These are phyloP conservation scores for Ocimum tenuiflorum DNA, from an alignment of 257 asterid species.

Conservation along the genomic window DNA sequence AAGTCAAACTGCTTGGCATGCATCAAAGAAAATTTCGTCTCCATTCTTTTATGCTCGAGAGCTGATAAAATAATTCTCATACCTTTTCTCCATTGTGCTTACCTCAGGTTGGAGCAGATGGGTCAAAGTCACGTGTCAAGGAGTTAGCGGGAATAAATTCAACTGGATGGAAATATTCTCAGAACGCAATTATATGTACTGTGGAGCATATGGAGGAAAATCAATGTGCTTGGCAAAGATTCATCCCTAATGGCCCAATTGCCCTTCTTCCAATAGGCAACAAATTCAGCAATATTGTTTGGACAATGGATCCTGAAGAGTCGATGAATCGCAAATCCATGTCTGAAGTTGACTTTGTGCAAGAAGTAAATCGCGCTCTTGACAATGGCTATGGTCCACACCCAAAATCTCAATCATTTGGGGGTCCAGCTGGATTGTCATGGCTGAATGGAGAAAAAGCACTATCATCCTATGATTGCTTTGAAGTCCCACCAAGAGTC, in stretches of 20 bases:
- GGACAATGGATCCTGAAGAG: constrained; percentile 91
- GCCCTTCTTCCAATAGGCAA: constrained; percentile 88
- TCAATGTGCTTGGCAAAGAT: constrained; percentile 87
- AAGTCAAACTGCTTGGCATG: not conserved
- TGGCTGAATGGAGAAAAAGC: constrained; percentile 46
- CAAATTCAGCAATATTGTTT: constrained; percentile 84
- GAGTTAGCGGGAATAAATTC: constrained; percentile 81
- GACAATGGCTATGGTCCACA: constrained; percentile 78
- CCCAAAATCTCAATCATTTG: constrained; percentile 45
- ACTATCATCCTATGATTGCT: constrained; percentile 44
- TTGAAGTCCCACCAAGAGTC: constrained; percentile 73
- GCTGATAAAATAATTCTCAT: not conserved
- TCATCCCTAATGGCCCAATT: constrained; percentile 80
- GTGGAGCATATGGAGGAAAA: constrained; percentile 63
- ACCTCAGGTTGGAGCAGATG: constrained; percentile 91
- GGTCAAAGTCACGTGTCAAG: constrained; percentile 86
- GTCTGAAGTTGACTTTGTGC: constrained; percentile 56
- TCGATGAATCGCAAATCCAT: constrained; percentile 51
- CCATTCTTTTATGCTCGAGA: not conserved
- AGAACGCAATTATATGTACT: constrained; percentile 81
- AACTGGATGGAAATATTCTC: constrained; percentile 90
- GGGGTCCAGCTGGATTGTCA: constrained; percentile 35
- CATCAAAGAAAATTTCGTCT: constrained; percentile 4
- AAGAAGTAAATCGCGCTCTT: constrained; percentile 57
- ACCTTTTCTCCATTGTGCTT: constrained; percentile 5